Base-by-base conservation (phyloP, 371 early-diverging fungal species). In the Mortierella sp. region DNA sequence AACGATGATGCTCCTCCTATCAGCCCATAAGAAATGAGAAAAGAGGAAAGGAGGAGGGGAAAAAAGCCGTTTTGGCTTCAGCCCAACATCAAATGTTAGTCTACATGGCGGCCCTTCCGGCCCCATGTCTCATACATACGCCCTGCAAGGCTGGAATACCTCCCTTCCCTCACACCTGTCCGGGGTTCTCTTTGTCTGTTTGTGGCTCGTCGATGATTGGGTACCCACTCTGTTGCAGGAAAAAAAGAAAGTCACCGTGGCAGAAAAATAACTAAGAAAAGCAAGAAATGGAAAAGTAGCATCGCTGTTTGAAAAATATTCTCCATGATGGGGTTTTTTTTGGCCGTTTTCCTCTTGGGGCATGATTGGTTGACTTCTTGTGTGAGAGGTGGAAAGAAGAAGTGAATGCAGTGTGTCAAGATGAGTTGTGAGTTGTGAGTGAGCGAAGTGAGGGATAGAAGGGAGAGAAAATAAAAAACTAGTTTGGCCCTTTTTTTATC, bases 401-500 rank as follows among this genome's bases (percentile, higher is more conserved):
- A n/a, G 56, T 27, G 27, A n/a, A n/a, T 56, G 51, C 51, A 51
- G 51, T 60, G 60, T 32, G 60, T 60, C 60, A 60, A 60, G 29
- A 16, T 60, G 60, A 60, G 65, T 65, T 7, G 16, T 35, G 35
- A 63, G 16, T 35, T 14, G 32, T 18, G 38, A 51, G 51, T 51
- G 51, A 51, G 38, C 12, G 60, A 16, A 38, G 2, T 14, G 60
- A 35, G 18, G 32, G 1, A 35, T 65, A 24, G 41, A 65, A 38
- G 24, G 24, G 24, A 38, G 35, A 38, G 38, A 38, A 11, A 21
- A 0, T 6, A 54, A n/a, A 24, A 55, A n/a, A 18, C 21, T 32
- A 32, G 63, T 65, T 38, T 65, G 35, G 65, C 65, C 65, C 38
- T 65, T 65, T 65, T 65, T 65, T 65, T 65, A 38, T 65, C 65